Evolutionary conservation across 2,329 filamentous ascomycete species (phyloP).

Genomic region (Xylariaceae sp.): DNA sequence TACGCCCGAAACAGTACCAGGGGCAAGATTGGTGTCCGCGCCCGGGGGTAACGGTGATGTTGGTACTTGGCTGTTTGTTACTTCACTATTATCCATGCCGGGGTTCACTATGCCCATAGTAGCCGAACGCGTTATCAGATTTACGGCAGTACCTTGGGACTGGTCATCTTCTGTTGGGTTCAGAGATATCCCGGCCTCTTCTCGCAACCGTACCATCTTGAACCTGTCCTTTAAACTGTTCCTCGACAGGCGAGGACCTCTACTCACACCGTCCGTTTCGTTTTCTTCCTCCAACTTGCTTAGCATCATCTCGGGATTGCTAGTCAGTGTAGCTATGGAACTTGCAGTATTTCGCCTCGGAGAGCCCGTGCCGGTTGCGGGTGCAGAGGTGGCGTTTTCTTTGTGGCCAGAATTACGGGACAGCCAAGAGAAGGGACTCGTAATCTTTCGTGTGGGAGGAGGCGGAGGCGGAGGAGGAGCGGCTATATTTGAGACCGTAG

Average conservation of each 20-base stretch:
- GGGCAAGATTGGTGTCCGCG: constrained; percentile 74
- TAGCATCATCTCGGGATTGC: constrained; percentile 81
- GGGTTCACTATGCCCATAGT: constrained; percentile 35
- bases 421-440: constrained; percentile 86
- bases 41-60: constrained; percentile 63
- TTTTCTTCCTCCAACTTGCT: constrained; percentile 76
- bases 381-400: constrained; percentile 59
- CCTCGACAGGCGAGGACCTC: constrained; percentile 54
- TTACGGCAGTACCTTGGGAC: constrained; percentile 44
- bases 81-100: constrained; percentile 34
- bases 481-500: constrained; percentile 45
- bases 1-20: constrained; percentile 84
- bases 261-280: constrained; percentile 53
- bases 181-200: constrained; percentile 67
- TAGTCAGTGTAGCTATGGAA: constrained; percentile 77
- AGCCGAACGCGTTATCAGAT: constrained; percentile 18
- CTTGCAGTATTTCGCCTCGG: constrained; percentile 76
- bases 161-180: constrained; percentile 61
- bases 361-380: constrained; percentile 49
- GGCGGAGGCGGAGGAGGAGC: constrained; percentile 42
- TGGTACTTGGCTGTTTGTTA: constrained; percentile 39
- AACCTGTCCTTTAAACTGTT: constrained; percentile 79
- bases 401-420: constrained; percentile 69
- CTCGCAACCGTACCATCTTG: constrained; percentile 75
- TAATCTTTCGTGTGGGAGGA: constrained; percentile 71